These are phyloP conservation scores for Arthrobotrys conoides DNA, from an alignment of 2,329 filamentous ascomycete genomes.

Conservation along the genomic window DNA sequence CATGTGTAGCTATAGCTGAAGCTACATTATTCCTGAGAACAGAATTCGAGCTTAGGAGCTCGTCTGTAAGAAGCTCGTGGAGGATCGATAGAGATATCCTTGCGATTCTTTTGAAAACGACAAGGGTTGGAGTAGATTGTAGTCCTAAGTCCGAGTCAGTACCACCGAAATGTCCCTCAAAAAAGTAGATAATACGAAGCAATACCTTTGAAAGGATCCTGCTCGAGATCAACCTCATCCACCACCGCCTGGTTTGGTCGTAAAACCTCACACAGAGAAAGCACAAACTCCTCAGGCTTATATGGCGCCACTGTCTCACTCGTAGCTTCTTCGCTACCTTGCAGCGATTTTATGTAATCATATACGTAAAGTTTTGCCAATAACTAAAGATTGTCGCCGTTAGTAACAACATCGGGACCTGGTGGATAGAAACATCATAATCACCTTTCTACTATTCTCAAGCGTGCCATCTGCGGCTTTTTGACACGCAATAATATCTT, in stretches of 20 bases:
- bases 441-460: slow-evolving; percentile 43
- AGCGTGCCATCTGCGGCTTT: slow-evolving; percentile 47
- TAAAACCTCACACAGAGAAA: slow-evolving; percentile 31
- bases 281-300: slow-evolving; percentile 11
- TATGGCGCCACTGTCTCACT: background rate
- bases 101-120: slow-evolving; percentile 24
- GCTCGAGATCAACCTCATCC: slow-evolving; percentile 36
- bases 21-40: slow-evolving; percentile 9
- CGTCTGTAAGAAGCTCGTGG: background rate
- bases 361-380: slow-evolving; percentile 49
- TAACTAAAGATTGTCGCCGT: slow-evolving; percentile 9
- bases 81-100: slow-evolving; percentile 30
- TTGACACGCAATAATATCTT: slow-evolving; percentile 40
- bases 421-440: background rate
- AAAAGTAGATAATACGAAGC: background rate
- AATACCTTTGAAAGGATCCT: slow-evolving; percentile 47
- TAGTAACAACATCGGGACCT: background rate
- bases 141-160: slow-evolving; percentile 1
- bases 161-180: background rate
- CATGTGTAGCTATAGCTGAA: slow-evolving; percentile 36
- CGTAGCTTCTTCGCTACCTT: background rate
- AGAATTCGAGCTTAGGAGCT: background rate
- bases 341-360: slow-evolving; percentile 29
- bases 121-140: slow-evolving; percentile 27
- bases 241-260: slow-evolving; percentile 29